Base-by-base conservation (phyloP, 306 rosid genomes). In the Cicer judaicum region DNA sequence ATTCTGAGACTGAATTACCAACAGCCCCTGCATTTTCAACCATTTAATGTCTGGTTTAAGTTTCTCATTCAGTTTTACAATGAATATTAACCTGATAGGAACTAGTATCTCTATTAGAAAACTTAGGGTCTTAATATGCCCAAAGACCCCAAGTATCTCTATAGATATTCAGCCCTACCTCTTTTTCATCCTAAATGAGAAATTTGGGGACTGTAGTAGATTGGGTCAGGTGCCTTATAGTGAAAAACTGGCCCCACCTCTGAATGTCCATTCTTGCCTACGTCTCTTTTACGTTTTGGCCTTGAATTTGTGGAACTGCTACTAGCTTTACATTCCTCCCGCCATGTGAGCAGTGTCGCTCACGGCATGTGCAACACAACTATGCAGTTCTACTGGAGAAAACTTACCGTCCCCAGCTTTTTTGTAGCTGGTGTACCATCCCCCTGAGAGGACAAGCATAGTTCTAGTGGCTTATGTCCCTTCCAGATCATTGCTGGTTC, bases 1-100 rank as follows among this genome's bases (percentile, higher is more conserved):
- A 65, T 59, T 52, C 39, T 5, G 65, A 72, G 59, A 75, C 16
- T 34, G 59, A 64, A 71, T 41, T 75, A 40, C 42, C 41, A 74
- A 57, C 74, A 83, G 36, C 64, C 48, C 50, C 46, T 43, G 8
- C 62, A 69, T 40, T 55, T 50, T 78, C 50, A 38, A 15, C 9
- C 63, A 64, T 57, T 47, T 36, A 59, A 63, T 41, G 67, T 43
- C 34, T 10, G 12, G 64, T 16, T 9, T 53, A 80, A 21, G 24
- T 21, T 21, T 21, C 24, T 21, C 24, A 21, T 21, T 21, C 24
- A 21, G 2, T 62, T 16, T 46, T 54, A 9, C 47, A 42, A 39
- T 7, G 48, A 12, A 67, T 74, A 68, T 56, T 2, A 9, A 55
- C 38, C 62, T 6, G 18, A 34, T 29, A 34, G 65, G 43, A 59